Evolutionary conservation across 306 rosid species (phyloP).

Genomic region (Oemleria cerasiformis): DNA sequence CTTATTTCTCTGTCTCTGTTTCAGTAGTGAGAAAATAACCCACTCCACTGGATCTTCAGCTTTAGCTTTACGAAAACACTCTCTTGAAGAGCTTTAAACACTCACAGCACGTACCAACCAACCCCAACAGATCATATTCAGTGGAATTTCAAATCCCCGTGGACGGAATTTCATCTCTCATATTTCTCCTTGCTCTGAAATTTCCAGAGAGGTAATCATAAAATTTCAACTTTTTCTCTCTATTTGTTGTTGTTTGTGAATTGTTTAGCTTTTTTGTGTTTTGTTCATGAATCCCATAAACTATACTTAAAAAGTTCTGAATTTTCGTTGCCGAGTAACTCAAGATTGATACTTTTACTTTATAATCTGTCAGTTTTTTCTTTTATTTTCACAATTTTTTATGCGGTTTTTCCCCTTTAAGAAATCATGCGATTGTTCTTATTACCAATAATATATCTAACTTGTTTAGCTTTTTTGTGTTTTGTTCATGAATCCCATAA

Average conservation of each 20-base stretch:
- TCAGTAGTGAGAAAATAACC: too few relatives aligned
- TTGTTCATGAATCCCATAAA: not conserved
- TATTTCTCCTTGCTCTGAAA: constrained; percentile 4
- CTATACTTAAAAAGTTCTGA: not conserved
- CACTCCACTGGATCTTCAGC: too few relatives aligned
- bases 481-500: not conserved
- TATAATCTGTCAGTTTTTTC: not conserved
- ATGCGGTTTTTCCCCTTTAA: not conserved
- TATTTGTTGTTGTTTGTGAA: not conserved
- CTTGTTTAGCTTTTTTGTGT: not conserved
- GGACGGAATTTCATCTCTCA: constrained; percentile 1
- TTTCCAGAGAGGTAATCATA: not conserved
- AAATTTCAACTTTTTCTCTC: not conserved
- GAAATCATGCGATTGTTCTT: too few relatives aligned
- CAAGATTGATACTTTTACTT: not conserved
- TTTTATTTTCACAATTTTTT: not conserved
- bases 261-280: not conserved
- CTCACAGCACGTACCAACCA: constrained; percentile 1
- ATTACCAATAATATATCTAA: too few relatives aligned
- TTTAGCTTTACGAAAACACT: too few relatives aligned
- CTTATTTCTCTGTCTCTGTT: not conserved
- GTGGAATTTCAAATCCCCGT: not conserved
- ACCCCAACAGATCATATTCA: not conserved
- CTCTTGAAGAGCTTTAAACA: not conserved
- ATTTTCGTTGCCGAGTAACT: not conserved